These are phyloP conservation scores for Zasmidium cellare DNA, from an alignment of 2,329 filamentous ascomycete genomes.

Conservation along the genomic window DNA sequence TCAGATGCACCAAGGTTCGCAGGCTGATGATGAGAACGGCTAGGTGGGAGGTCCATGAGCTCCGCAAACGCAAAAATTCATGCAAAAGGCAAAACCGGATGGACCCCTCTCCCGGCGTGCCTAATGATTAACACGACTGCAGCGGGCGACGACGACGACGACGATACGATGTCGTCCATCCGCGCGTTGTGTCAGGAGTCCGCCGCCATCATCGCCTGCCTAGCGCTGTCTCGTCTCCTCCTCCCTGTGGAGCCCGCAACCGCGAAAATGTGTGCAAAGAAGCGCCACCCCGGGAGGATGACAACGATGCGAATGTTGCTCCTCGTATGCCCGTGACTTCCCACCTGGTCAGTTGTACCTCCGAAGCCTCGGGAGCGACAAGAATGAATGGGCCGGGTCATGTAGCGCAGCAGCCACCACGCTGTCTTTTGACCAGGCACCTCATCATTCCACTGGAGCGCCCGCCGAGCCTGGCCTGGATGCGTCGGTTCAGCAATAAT, in stretches of 20 bases:
- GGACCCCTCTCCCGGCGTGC: constrained; percentile 10
- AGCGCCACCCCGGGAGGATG: constrained; percentile 16
- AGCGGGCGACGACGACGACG: constrained; percentile 2
- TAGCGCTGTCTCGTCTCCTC: neutral
- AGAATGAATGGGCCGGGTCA: constrained; percentile 8
- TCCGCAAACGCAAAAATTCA: constrained; percentile 11
- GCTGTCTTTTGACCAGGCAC: constrained; percentile 13
- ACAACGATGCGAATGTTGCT: constrained; percentile 10
- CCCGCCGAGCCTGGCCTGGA: constrained; percentile 13
- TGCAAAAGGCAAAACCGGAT: constrained; percentile 15
- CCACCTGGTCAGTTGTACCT: constrained; percentile 15
- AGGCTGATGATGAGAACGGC: neutral
- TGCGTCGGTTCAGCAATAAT: constrained; percentile 9
- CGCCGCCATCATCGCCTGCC: neutral
- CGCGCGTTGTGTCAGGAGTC: constrained; percentile 8
- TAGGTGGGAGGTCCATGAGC: constrained; percentile 3
- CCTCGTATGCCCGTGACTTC: constrained; percentile 16
- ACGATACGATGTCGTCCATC: constrained; percentile 3
- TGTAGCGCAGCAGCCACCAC: constrained; percentile 8
- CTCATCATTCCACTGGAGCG: constrained; percentile 11
- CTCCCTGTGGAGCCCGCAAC: neutral
- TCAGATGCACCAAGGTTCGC: constrained; percentile 5
- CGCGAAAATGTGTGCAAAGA: constrained; percentile 14
- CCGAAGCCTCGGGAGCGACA: constrained; percentile 21
- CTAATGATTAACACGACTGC: constrained; percentile 4